These are phyloP conservation scores for Ceratobasidium sp. DNA, from an alignment of 1,284 basidiomycete genomes.

Conservation along the genomic window DNA sequence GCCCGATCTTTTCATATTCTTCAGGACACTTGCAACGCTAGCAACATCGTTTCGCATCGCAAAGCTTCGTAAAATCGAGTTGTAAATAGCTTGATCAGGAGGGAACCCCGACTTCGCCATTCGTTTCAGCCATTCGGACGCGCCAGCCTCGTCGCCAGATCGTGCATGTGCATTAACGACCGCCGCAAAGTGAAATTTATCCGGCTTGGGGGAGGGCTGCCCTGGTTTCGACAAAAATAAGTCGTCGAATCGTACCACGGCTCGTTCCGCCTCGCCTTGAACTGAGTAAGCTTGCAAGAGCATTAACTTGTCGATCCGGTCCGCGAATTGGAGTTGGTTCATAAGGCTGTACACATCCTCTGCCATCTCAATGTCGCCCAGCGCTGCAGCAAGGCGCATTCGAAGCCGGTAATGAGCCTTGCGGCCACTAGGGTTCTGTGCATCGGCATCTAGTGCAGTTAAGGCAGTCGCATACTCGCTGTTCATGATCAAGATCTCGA, in stretches of 20 bases:
- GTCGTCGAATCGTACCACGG: constrained; percentile 67
- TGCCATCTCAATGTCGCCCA: constrained; percentile 39
- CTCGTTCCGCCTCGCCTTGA: constrained; percentile 60
- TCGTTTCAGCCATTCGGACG: constrained; percentile 70
- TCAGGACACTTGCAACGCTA: constrained; percentile 69
- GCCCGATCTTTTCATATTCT: constrained; percentile 71
- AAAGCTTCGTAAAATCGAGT: constrained; percentile 73
- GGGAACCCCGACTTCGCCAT: constrained; percentile 66
- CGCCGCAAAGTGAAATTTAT: constrained; percentile 64
- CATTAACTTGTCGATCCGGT: constrained; percentile 58
- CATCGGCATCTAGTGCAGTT: constrained; percentile 21
- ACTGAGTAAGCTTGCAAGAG: constrained; percentile 70
- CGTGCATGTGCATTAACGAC: constrained; percentile 71
- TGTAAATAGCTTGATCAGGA: constrained; percentile 72
- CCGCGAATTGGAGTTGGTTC: constrained; percentile 37
- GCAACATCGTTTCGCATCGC: constrained; percentile 70
- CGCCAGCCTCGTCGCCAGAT: constrained; percentile 64
- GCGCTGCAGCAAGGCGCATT: constrained; percentile 43
- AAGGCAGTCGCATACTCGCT: constrained; percentile 26
- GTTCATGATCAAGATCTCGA: constrained; percentile 23
- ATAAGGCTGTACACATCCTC: constrained; percentile 38
- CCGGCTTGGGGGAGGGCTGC: constrained; percentile 34
- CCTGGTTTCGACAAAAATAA: constrained; percentile 62
- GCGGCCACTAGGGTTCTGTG: constrained; percentile 5
- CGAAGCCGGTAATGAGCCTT: constrained; percentile 43